Base-by-base conservation (phyloP, 2,329 filamentous ascomycete genomes). In the Coniella vitis region DNA sequence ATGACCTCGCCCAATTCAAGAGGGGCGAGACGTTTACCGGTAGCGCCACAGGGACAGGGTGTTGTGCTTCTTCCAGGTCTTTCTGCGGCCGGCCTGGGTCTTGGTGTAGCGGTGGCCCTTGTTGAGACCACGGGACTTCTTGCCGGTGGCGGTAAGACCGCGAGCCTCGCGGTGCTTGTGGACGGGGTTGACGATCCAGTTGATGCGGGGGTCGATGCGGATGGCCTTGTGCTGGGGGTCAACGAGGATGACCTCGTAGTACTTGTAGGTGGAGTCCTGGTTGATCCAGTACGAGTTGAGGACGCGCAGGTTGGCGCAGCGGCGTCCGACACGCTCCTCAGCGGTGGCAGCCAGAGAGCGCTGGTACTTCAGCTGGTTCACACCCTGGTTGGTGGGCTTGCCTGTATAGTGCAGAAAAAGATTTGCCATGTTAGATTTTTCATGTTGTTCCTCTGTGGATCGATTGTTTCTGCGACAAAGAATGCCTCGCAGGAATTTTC, bases 261-360 rank as follows among this genome's bases (percentile, higher is more conserved):
- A 98, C 84, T 98, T 98, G 88, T 97, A 98, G 76, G 93, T 98
- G 55, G 90, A 96, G 81, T 98, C 93, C 83, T 97, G 90, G 87
- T 98, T 98, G 82, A 98, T 89, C 94, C 94, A 98, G 90, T 98
- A 98, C 58, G 91, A 97, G 87, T 98, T 98, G 69, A 98, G 87
- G 69, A 98, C 93, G 70, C 93, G 90, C 74, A 98, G 78, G 80
- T 98, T 98, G 77, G 90, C 90, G 81, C 90, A 96, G 73, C 91
- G 90, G 75, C 90, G 90, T 69, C 94, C 93, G 71, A 98, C 91
- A 87, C 93, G 93, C 86, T 98, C 93, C 83, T 98, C 94, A 66
- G 94, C 94, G 65, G 93, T 98, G 66, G 91, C 82, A 75, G 86
- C 87, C 72, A 97, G 90, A 62, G 93, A 97, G 73, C 91, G 89